phyloP scores from a whole-genome alignment of 2,329 filamentous ascomycete genomes.

The Neodidymelliopsis sp. region DNA sequence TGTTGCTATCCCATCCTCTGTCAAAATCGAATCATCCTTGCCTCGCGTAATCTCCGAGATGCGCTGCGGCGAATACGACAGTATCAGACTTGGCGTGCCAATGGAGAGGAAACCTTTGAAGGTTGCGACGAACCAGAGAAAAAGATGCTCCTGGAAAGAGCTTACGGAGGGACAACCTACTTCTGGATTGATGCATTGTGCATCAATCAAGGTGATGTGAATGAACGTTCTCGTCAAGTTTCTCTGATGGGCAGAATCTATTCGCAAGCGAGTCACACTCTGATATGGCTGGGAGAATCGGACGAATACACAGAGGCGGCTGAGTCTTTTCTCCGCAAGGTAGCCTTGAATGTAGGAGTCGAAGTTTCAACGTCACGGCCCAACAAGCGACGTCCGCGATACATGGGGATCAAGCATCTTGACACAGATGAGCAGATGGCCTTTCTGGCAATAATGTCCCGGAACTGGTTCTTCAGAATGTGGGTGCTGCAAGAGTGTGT shows the following conservation, averaged over 20 bases:
- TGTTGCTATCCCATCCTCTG: background rate
- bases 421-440: background rate
- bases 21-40: background rate
- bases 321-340: background rate
- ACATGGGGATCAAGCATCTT: background rate
- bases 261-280: background rate
- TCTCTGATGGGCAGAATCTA: background rate
- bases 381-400: background rate
- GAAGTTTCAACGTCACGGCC: background rate
- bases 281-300: background rate
- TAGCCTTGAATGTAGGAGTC: background rate
- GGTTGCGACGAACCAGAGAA: background rate
- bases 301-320: background rate
- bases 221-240: background rate
- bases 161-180: background rate
- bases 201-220: conserved; percentile 26
- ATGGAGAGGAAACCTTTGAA: background rate
- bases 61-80: background rate
- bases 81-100: background rate
- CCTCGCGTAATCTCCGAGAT: background rate
- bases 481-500: background rate
- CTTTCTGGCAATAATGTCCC: background rate
- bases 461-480: background rate
- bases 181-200: conserved; percentile 20
- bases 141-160: background rate